Conservation (phyloP, 208 protist genomes). For the Porcisia hertigi region DNA sequence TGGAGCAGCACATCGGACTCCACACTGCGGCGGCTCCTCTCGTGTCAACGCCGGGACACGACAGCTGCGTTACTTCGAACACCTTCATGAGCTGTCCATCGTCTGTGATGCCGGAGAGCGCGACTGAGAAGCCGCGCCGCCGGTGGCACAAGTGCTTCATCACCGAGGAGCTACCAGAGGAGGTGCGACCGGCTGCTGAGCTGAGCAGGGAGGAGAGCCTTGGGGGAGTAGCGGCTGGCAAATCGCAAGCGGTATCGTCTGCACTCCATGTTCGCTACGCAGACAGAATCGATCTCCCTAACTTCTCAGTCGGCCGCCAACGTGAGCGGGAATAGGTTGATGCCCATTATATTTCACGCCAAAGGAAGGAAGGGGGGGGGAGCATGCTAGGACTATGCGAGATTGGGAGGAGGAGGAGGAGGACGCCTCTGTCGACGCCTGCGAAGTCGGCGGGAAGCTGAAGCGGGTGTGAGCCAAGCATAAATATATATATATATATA, state of each 20-base stretch:
- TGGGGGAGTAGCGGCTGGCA: neutral
- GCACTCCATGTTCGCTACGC: constrained; percentile 16
- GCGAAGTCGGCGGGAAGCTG: too few species aligned
- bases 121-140: constrained; percentile 12
- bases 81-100: neutral
- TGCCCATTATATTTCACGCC: neutral
- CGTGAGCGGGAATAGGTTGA: constrained; percentile 5
- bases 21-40: neutral
- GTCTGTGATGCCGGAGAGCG: neutral
- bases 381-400: constrained; percentile 1
- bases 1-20: neutral
- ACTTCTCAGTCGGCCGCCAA: constrained; percentile 7
- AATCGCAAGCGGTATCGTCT: constrained; percentile 7
- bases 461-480: too few species aligned
- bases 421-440: neutral
- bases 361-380: neutral
- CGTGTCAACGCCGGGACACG: constrained; percentile 19
- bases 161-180: constrained; percentile 26
- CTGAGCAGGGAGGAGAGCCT: constrained; percentile 5
- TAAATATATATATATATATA: too few species aligned
- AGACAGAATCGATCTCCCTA: constrained; percentile 10
- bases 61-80: constrained; percentile 8
- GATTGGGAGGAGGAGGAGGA: neutral
- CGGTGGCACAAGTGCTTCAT: constrained; percentile 27
- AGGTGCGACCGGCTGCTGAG: constrained; percentile 14